Evolutionary conservation across 208 protist genomes (phyloP).

Genomic region (Plasmodiophora brassicae): DNA sequence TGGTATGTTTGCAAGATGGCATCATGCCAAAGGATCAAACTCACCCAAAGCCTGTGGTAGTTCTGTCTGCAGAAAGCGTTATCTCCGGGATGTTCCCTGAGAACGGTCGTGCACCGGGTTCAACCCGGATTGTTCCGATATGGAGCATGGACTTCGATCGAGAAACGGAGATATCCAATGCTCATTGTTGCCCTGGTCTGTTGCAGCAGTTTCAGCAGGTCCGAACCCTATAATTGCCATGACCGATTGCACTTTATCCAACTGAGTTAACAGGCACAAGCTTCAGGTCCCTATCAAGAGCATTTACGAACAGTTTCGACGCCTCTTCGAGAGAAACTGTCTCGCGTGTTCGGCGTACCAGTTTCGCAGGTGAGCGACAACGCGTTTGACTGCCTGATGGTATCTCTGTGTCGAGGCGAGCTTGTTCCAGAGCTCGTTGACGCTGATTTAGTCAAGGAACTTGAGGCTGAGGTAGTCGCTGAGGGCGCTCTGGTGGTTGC

Average conservation of each 20-base stretch:
- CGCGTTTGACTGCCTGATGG: not conserved
- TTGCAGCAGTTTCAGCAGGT: not conserved
- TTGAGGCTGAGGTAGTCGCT: not conserved
- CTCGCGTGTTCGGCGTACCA: not conserved
- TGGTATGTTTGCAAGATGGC: no score
- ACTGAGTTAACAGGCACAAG: not conserved
- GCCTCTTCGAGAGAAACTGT: not conserved
- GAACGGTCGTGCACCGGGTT: no score
- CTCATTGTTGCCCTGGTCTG: constrained; percentile 8
- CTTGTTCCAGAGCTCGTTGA: not conserved
- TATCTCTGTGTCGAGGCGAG: not conserved
- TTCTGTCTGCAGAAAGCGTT: no score
- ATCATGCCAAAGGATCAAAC: no score
- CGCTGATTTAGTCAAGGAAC: not conserved
- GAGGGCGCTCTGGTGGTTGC: no score
- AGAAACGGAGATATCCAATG: constrained; percentile 22
- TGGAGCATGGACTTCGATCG: constrained; percentile 30
- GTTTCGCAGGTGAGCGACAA: not conserved
- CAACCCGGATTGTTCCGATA: no score
- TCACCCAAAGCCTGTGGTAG: no score
- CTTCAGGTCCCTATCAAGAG: not conserved
- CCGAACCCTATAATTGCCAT: no score
- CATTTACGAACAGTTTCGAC: not conserved
- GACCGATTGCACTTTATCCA: not conserved
- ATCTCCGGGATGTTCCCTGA: no score